Conservation (phyloP, 805 yeast genomes). For the Saturnispora serradocipensis region DNA sequence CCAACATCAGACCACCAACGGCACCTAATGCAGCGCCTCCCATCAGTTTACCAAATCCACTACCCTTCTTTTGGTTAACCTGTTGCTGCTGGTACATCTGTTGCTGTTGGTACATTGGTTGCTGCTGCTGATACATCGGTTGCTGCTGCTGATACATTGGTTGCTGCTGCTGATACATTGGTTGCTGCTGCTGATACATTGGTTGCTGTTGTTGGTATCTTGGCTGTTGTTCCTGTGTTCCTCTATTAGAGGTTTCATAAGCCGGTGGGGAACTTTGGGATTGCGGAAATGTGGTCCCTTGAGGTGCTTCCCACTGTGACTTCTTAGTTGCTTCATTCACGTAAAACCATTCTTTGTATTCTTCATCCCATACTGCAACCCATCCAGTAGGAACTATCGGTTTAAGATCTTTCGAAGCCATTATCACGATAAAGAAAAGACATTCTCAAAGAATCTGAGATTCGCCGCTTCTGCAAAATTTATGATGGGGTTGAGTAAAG, state of each 20-base stretch:
- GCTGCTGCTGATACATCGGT: conserved; percentile 8
- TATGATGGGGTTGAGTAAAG: no score
- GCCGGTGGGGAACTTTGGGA: conserved; percentile 28
- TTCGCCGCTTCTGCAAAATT: background rate
- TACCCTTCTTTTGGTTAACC: background rate
- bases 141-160: background rate
- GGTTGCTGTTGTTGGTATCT: conserved; percentile 11
- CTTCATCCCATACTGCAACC: conserved; percentile 65
- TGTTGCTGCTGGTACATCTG: conserved; percentile 10
- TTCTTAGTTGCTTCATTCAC: conserved; percentile 63
- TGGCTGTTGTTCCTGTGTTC: background rate
- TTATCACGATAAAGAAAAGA: conserved; percentile 3
- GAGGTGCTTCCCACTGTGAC: conserved; percentile 90
- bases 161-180: conserved; percentile 10
- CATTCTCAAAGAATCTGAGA: background rate
- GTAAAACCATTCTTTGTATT: conserved; percentile 63
- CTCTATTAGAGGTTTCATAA: background rate
- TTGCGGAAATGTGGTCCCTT: conserved; percentile 38
- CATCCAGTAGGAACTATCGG: conserved; percentile 39
- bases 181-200: conserved; percentile 6
- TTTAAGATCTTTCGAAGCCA: conserved; percentile 21
- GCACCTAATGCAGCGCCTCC: conserved; percentile 29
- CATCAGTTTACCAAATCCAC: conserved; percentile 21
- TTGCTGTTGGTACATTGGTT: conserved; percentile 4
- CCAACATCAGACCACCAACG: conserved; percentile 24